Conservation (phyloP, 495 filamentous ascomycete genomes). For the Neurospora terricola region DNA sequence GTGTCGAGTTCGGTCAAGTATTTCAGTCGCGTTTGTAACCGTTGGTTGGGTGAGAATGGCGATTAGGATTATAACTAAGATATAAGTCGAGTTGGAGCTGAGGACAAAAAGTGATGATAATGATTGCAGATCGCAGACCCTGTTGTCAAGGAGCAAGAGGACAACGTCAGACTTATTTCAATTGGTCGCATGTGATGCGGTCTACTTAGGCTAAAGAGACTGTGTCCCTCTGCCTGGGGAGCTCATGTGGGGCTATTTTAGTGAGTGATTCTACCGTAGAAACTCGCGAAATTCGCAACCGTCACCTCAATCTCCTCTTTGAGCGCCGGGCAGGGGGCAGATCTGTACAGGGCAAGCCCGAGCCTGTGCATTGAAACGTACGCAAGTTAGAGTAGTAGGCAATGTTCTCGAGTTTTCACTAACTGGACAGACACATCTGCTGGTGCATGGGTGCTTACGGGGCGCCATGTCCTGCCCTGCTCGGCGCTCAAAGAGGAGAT, state of each 20-base stretch:
- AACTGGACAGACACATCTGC: too few species aligned
- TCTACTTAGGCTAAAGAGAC: not conserved
- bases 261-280: not conserved
- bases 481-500: too few species aligned
- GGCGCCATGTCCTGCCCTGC: too few species aligned
- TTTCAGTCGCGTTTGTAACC: not conserved
- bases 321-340: too few species aligned
- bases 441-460: too few species aligned
- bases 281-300: too few species aligned
- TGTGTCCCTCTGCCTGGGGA: not conserved
- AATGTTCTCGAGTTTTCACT: too few species aligned
- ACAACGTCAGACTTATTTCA: not conserved
- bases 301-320: too few species aligned
- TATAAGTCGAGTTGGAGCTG: not conserved
- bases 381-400: too few species aligned
- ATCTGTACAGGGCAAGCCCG: too few species aligned
- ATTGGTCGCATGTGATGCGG: not conserved
- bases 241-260: not conserved
- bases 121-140: not conserved
- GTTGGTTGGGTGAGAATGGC: not conserved
- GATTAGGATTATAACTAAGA: not conserved
- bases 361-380: too few species aligned
- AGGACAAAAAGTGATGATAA: not conserved
- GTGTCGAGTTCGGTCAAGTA: not conserved
- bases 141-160: not conserved